Percentiles rank a stretch among this genome's conserved stretches.
These are phyloP conservation scores for Castanospermum australe DNA, from an alignment of 306 rosid species.

Conservation along the genomic window DNA sequence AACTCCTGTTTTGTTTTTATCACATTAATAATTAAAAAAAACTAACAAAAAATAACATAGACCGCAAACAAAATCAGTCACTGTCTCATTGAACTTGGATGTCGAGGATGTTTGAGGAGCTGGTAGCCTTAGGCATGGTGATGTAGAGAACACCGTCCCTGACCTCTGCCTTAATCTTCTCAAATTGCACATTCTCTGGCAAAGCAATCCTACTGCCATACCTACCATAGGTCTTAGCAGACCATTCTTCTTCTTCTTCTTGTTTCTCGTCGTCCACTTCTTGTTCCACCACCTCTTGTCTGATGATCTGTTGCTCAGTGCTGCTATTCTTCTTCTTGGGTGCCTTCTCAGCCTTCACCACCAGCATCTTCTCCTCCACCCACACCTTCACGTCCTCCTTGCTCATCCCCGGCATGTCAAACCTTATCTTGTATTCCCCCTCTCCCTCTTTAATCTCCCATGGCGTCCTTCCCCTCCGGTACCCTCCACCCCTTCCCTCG, in stretches of 20 bases:
- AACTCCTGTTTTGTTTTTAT: no score
- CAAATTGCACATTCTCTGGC: conserved; percentile 73
- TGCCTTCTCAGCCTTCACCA: conserved; percentile 70
- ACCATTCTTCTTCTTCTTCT: conserved; percentile 51
- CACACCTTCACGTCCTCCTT: conserved; percentile 82
- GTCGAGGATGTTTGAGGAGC: conserved; percentile 41
- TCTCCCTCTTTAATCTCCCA: conserved; percentile 86
- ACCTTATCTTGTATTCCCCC: conserved; percentile 77
- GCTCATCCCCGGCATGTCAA: conserved; percentile 90
- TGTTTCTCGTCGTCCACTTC: not conserved
- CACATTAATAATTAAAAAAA: not conserved
- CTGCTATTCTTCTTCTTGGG: conserved; percentile 17
- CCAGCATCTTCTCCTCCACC: conserved; percentile 84
- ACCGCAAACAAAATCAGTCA: not conserved
- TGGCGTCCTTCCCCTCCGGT: conserved; percentile 69
- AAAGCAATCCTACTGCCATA: conserved; percentile 67
- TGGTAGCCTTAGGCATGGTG: conserved; percentile 54
- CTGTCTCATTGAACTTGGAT: conserved; percentile 60
- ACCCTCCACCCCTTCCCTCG: conserved; percentile 45
- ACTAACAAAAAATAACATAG: not conserved
- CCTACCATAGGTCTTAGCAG: conserved; percentile 72
- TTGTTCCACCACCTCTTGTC: not conserved
- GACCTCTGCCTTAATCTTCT: conserved; percentile 77
- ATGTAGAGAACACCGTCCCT: conserved; percentile 84
- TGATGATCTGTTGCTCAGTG: not conserved